Evolutionary conservation across 192 early-diverging fungal species (phyloP).

Genomic region (Phlyctochytrium planicorne): DNA sequence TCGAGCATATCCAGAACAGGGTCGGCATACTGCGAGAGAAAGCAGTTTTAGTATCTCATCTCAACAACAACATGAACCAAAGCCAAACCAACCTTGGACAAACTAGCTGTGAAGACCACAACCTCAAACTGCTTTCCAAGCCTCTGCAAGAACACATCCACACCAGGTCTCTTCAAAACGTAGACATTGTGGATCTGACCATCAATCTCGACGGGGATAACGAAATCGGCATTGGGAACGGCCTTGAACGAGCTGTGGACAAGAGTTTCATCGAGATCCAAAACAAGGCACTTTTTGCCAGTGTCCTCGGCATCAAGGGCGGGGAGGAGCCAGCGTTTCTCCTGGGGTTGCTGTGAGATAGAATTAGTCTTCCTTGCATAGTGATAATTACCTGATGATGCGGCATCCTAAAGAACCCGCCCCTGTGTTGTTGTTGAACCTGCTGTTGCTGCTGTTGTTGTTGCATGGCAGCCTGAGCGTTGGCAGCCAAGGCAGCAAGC

Average conservation of each 20-base stretch:
- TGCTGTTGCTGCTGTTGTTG: no score
- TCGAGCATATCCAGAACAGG: conserved; percentile 95
- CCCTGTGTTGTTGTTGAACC: no score
- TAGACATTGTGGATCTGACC: conserved; percentile 87
- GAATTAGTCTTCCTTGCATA: no score
- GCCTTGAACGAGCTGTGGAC: conserved; percentile 95
- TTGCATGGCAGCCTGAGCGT: no score
- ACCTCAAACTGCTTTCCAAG: conserved; percentile 89
- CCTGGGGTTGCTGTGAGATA: no score
- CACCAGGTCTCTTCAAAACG: conserved; percentile 95
- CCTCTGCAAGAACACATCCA: conserved; percentile 84
- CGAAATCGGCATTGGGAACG: conserved; percentile 81
- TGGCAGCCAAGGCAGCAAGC: no score
- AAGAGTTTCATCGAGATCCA: conserved; percentile 96
- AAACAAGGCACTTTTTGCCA: conserved; percentile 87
- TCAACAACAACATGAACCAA: background rate
- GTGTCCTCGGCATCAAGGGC: conserved; percentile 65
- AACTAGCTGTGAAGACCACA: conserved; percentile 94
- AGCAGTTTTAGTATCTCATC: background rate
- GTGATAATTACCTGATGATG: no score
- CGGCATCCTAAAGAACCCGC: no score
- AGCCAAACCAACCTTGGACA: no score
- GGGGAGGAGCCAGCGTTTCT: conserved; percentile 66
- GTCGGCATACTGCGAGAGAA: conserved; percentile 82
- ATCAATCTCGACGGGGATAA: conserved; percentile 92